A percentile compares a stretch with the other conserved stretches of the same genome.
These are phyloP conservation scores for Candida freyschussii DNA, from an alignment of 1,139 yeast genomes.

Conservation along the genomic window DNA sequence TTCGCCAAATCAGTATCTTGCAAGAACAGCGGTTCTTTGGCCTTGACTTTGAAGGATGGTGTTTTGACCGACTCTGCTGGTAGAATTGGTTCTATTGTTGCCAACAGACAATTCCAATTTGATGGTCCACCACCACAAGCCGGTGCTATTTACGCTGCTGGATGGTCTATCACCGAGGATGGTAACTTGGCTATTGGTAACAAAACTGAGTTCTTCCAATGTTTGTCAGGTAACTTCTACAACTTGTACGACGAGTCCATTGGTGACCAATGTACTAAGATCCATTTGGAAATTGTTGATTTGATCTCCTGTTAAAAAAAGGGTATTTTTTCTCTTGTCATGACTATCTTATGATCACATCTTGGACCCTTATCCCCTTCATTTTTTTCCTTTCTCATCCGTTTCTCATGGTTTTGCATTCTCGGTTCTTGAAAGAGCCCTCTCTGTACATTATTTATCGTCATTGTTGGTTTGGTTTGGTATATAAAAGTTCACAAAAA, in stretches of 20 bases:
- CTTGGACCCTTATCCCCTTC: too few species aligned
- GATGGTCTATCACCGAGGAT: slow-evolving; percentile 64
- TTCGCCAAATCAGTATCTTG: slow-evolving; percentile 38
- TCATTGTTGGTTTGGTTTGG: slow-evolving; percentile 10
- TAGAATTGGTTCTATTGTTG: slow-evolving; percentile 75
- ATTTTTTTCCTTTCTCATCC: too few species aligned
- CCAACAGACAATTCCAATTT: slow-evolving; percentile 81
- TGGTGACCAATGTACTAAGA: slow-evolving; percentile 61
- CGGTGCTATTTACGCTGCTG: slow-evolving; percentile 78
- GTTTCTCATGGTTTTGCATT: too few species aligned
- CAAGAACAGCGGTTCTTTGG: slow-evolving; percentile 42
- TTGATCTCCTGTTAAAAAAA: slow-evolving; percentile 57
- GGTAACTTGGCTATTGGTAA: slow-evolving; percentile 69
- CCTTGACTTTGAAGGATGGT: slow-evolving; percentile 48
- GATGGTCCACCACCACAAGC: slow-evolving; percentile 91
- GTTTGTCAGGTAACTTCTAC: slow-evolving; percentile 74
- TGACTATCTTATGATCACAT: too few species aligned
- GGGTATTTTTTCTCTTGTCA: too few species aligned
- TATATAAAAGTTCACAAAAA: slow-evolving; percentile 3
- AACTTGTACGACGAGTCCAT: slow-evolving; percentile 67
- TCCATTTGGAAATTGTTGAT: slow-evolving; percentile 56
- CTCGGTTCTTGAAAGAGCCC: too few species aligned
- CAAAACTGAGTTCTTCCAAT: slow-evolving; percentile 62
- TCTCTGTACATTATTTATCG: too few species aligned
- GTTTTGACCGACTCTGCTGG: slow-evolving; percentile 55